Evolutionary conservation across 164 flowering plant genomes (phyloP).

Genomic region (Nymphaea colorata): DNA sequence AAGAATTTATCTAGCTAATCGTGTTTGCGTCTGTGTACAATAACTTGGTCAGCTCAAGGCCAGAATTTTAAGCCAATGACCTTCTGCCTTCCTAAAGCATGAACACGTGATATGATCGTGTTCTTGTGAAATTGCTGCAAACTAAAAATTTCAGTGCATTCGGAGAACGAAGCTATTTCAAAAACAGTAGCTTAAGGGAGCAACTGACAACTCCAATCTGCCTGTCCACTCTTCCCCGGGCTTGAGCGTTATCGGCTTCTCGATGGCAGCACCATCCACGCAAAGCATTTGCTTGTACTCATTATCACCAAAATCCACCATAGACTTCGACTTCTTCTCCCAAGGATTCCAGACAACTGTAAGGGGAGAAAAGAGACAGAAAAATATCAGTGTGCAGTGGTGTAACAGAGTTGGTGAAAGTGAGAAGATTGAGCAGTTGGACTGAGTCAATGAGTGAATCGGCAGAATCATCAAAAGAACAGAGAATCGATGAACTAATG

Average conservation of each 20-base stretch:
- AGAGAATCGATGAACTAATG: neutral
- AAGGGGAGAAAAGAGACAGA: neutral
- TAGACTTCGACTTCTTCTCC: conserved; percentile 82
- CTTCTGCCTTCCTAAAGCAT: no score
- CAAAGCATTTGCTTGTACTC: conserved; percentile 94
- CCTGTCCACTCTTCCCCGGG: conserved; percentile 97
- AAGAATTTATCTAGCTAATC: no score
- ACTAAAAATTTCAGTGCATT: no score
- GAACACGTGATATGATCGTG: no score
- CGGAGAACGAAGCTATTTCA: neutral
- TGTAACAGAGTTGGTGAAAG: neutral
- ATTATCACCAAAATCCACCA: conserved; percentile 71
- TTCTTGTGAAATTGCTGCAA: no score
- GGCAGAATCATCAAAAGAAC: no score
- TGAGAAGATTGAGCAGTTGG: neutral
- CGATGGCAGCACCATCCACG: conserved; percentile 76
- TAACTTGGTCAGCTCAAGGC: no score
- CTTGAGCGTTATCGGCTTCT: conserved; percentile 68
- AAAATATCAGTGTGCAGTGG: neutral
- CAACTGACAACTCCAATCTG: conserved; percentile 41
- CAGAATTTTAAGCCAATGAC: no score
- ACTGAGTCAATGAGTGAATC: no score
- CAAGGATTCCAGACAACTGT: conserved; percentile 99
- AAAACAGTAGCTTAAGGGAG: conserved; percentile 51
- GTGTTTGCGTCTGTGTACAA: no score